These are phyloP conservation scores for Quercus mongolica DNA, from an alignment of 306 rosid genomes.

Conservation along the genomic window DNA sequence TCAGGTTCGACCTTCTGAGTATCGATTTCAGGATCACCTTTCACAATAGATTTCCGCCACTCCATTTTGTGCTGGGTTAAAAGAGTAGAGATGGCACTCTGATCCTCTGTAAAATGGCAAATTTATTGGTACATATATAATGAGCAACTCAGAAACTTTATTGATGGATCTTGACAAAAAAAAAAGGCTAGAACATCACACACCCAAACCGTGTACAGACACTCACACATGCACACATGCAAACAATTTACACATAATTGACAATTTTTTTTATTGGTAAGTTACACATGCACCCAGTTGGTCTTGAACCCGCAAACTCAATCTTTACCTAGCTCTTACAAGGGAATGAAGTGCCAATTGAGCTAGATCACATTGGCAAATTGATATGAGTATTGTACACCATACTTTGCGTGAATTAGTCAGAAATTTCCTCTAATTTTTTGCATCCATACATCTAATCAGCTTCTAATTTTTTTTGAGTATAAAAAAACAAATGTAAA, in stretches of 20 bases:
- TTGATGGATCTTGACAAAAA: background rate
- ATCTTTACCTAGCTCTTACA: too few relatives aligned
- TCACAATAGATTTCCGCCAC: conserved; percentile 90
- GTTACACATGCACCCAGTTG: too few relatives aligned
- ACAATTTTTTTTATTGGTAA: background rate
- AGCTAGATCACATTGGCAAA: too few relatives aligned
- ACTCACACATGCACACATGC: background rate
- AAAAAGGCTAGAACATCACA: background rate
- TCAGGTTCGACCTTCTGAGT: conserved; percentile 95
- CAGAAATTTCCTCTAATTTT: background rate
- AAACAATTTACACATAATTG: background rate
- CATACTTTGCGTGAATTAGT: background rate
- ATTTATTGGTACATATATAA: background rate
- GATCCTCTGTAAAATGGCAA: conserved; percentile 73
- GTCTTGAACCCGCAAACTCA: too few relatives aligned
- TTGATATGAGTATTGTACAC: too few relatives aligned
- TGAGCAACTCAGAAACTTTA: background rate
- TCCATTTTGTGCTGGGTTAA: conserved; percentile 95
- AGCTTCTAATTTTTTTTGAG: background rate
- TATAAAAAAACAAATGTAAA: background rate
- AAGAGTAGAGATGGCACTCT: conserved; percentile 62
- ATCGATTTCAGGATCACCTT: conserved; percentile 88
- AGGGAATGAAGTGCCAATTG: too few relatives aligned
- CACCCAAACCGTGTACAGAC: background rate
- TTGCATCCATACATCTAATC: background rate